Evolutionary conservation across 148 eudicot genomes (phyloP).

Genomic region (Gaultheria prostrata): DNA sequence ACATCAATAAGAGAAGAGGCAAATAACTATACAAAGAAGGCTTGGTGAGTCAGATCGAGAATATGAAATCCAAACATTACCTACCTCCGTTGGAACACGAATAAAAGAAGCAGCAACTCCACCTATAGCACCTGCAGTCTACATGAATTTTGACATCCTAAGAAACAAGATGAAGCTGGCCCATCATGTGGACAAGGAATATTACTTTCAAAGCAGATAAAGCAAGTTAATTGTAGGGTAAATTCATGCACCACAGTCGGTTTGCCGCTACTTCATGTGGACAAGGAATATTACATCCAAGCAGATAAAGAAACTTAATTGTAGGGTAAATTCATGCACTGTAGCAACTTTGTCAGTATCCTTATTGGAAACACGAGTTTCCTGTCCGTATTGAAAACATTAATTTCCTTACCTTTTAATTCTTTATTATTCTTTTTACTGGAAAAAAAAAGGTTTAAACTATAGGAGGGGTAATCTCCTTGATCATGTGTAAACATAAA

Average conservation of each 20-base stretch:
- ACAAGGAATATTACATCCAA: no score
- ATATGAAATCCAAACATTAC: slow-evolving; percentile 2
- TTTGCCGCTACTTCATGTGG: no score
- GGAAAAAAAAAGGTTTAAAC: not conserved
- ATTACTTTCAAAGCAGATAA: slow-evolving; percentile 6
- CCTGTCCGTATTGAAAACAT: not conserved
- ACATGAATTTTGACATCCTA: slow-evolving; percentile 27
- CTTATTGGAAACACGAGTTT: not conserved
- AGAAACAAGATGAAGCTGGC: slow-evolving; percentile 6
- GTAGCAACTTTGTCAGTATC: not conserved
- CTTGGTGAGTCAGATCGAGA: not conserved
- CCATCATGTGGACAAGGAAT: not conserved
- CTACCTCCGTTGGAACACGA: slow-evolving; percentile 97
- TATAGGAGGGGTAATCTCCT: not conserved
- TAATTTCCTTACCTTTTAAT: not conserved
- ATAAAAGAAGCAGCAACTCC: slow-evolving; percentile 91
- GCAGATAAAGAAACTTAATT: slow-evolving; percentile 7
- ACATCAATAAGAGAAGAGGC: slow-evolving; percentile 19
- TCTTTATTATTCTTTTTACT: not conserved
- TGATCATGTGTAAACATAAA: not conserved
- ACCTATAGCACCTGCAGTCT: slow-evolving; percentile 93
- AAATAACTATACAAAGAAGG: not conserved
- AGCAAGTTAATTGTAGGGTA: not conserved
- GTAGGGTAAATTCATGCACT: not conserved
- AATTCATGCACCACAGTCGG: not conserved